Evolutionary conservation across 1,284 basidiomycete species (phyloP), one percentile per base, ranked within the genome.

Genomic region (Mycosarcoma mackinlayi): DNA sequence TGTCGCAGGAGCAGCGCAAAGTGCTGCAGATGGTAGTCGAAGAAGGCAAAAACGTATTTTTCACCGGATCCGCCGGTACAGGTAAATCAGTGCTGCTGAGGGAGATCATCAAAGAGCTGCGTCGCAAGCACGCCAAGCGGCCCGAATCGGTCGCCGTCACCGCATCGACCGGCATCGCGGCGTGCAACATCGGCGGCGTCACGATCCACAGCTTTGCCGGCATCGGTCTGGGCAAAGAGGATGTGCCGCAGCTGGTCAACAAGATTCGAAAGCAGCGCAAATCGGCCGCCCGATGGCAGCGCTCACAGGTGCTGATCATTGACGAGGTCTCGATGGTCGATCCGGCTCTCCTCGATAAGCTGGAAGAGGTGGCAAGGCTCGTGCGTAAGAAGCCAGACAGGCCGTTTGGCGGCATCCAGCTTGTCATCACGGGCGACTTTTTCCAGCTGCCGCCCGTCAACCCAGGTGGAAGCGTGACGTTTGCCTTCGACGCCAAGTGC

Each of bases 311-410:
- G 1, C 87, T 98, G 30, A 90, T 99, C 75, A 90, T 99, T 50
- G 95, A 99, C 81, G 95, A 98, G 87, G 88, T 80, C 30, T 98
- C 95, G 0, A 98, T 98, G 95, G 88, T 99, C 1, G 96, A 98
- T 55, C 94, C 92, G 0, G 88, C 89, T 24, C 86, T 98, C 1
- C 92, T 98, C 69, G 94, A 97, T 79, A 94, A 94, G 76, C 86
- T 98, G 55, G 89, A 88, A 37, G 84, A 87, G 24, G 88, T 93
- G 48, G 92, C 87, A 11, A 84, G 86, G 25, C 84, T 85, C 0
- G 62, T 93, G 21, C 87, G 92, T 73, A 90, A 89, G 77, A 68
- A 60, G 40, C 61, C 66, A 5, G 62, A 53, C 59, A 88, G 85
- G 58, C 70, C 94, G 0, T 98, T 97, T 70, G 95, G 96, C n/a